A percentile compares a stretch with the other conserved stretches of the same genome.
Conservation (phyloP, 345 rosid species). For the Erucastrum elatum region DNA sequence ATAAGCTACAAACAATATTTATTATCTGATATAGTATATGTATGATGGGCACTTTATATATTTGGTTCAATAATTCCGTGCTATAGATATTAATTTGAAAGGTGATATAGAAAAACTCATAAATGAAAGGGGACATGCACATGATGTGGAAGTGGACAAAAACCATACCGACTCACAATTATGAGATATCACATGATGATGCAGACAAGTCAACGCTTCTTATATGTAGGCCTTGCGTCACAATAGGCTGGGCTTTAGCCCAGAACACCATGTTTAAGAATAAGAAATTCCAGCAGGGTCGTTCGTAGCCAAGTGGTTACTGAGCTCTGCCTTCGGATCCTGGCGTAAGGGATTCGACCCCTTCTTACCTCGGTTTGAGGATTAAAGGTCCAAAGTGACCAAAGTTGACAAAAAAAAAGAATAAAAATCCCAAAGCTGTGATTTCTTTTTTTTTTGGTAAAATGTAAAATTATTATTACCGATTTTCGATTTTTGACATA, state of each 20-base stretch:
- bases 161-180: constrained; percentile 21
- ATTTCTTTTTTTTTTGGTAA: no score
- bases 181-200: constrained; percentile 33
- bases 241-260: not conserved
- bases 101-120: not conserved
- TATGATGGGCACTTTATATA: constrained; percentile 8
- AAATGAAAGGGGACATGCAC: constrained; percentile 12
- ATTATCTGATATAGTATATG: not conserved
- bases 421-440: no score
- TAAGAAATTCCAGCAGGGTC: not conserved
- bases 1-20: not conserved
- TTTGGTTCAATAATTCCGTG: constrained; percentile 1
- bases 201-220: constrained; percentile 26
- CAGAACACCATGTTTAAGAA: not conserved
- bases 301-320: no score
- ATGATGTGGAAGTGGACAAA: constrained; percentile 30
- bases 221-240: not conserved
- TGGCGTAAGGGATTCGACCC: no score
- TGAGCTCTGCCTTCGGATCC: no score
- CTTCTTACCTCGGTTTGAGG: no score
- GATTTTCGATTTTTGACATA: no score
- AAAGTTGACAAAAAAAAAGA: no score
- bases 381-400: no score
- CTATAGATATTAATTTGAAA: not conserved
- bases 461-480: no score